These are phyloP conservation scores for Aspergillus indologenus DNA, from an alignment of 495 filamentous ascomycete genomes.

Conservation along the genomic window DNA sequence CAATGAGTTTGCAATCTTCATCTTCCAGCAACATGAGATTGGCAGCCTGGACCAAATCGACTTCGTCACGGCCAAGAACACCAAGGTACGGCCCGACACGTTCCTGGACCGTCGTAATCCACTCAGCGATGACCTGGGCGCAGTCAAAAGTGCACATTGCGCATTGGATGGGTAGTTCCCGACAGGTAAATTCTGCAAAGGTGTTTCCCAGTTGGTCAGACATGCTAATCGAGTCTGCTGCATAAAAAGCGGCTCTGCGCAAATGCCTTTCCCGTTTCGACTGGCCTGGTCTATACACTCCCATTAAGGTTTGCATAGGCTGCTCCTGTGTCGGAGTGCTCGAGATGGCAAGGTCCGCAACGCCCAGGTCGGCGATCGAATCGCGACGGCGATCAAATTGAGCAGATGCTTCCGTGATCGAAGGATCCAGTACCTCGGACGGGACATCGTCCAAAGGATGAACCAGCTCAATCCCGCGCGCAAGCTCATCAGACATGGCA, in stretches of 20 bases:
- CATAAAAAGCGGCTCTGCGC: conserved; percentile 90
- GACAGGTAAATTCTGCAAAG: conserved; percentile 78
- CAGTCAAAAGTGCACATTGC: conserved; percentile 95
- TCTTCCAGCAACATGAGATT: conserved; percentile 88
- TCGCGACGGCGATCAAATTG: conserved; percentile 29
- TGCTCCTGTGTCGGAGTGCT: conserved; percentile 40
- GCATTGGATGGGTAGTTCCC: conserved; percentile 90
- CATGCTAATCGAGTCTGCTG: conserved; percentile 87
- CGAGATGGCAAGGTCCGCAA: conserved; percentile 44
- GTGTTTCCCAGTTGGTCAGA: conserved; percentile 84
- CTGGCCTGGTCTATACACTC: conserved; percentile 36
- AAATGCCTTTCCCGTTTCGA: conserved; percentile 81
- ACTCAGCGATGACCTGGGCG: conserved; percentile 94
- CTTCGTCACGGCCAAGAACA: conserved; percentile 76
- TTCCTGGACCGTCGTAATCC: conserved; percentile 93
- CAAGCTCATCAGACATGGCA: conserved; percentile 86
- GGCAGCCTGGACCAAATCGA: conserved; percentile 73
- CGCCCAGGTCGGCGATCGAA: conserved; percentile 40
- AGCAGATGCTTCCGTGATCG: conserved; percentile 23
- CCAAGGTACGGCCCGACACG: conserved; percentile 86
- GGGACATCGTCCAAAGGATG: conserved; percentile 61
- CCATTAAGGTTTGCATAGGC: conserved; percentile 32
- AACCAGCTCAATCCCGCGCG: conserved; percentile 71
- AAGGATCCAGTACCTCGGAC: conserved; percentile 31
- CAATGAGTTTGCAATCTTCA: conserved; percentile 83